Evolutionary conservation across 2,329 filamentous ascomycete genomes (phyloP).

Genomic region (Herpomyces periplanetae): DNA sequence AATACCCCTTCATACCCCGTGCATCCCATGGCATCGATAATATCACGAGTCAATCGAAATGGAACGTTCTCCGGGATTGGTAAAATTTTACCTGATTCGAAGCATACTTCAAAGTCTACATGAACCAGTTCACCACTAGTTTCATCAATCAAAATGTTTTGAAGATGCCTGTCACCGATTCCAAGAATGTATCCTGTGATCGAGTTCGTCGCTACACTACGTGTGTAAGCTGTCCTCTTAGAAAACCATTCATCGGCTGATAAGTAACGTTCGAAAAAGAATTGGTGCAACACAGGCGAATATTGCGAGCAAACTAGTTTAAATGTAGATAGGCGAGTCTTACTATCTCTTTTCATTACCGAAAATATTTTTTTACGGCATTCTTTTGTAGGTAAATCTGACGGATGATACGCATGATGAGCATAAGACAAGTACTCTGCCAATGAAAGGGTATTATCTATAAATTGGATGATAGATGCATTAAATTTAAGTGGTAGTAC

Average conservation of each 20-base stretch:
- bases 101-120: constrained; percentile 83
- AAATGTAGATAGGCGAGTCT: constrained; percentile 31
- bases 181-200: constrained; percentile 79
- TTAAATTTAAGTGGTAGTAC: constrained; percentile 52
- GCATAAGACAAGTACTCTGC: constrained; percentile 73
- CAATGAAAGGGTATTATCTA: constrained; percentile 59
- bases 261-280: constrained; percentile 76
- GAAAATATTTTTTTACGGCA: constrained; percentile 43
- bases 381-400: constrained; percentile 30
- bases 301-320: constrained; percentile 41
- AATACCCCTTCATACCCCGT: constrained; percentile 86
- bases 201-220: constrained; percentile 70
- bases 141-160: constrained; percentile 77
- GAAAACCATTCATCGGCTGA: constrained; percentile 90
- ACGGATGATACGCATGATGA: constrained; percentile 49
- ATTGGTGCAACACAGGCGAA: constrained; percentile 73
- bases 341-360: too few species aligned
- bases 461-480: constrained; percentile 84
- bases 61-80: constrained; percentile 83
- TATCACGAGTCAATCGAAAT: constrained; percentile 66
- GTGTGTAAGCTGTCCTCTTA: constrained; percentile 53
- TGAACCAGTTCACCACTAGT: constrained; percentile 75
- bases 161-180: constrained; percentile 66
- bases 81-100: constrained; percentile 78
- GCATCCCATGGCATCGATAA: constrained; percentile 87